Percentiles rank a stretch among this genome's conserved stretches.
These are phyloP conservation scores for Xanthoceras sorbifolium DNA, from an alignment of 345 rosid species.

Conservation along the genomic window DNA sequence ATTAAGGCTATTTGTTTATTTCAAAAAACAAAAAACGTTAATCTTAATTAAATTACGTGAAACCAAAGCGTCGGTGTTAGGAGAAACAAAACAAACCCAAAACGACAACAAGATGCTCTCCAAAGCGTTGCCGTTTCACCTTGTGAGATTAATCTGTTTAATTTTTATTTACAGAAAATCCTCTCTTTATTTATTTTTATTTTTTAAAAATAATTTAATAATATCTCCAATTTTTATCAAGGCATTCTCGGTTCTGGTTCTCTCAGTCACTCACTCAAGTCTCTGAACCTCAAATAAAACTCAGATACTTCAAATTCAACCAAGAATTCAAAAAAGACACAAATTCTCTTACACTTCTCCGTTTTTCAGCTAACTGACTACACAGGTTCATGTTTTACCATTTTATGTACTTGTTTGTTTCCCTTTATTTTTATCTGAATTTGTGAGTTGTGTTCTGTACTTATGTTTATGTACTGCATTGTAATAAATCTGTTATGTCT, in stretches of 20 bases:
- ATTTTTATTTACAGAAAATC: neutral
- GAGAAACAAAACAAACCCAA: constrained; percentile 14
- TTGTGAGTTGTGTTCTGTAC: constrained; percentile 3
- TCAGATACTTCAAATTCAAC: neutral
- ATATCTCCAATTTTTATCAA: neutral
- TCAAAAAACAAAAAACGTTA: neutral
- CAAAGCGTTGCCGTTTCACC: constrained; percentile 25
- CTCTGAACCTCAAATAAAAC: constrained; percentile 2
- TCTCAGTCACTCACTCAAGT: constrained; percentile 4
- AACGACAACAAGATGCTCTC: neutral
- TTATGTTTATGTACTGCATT: constrained; percentile 39
- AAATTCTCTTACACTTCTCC: constrained; percentile 16
- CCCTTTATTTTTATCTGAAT: neutral
- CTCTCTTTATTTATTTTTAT: neutral
- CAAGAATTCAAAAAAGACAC: neutral
- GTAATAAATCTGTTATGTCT: constrained; percentile 17
- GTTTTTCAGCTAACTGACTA: neutral
- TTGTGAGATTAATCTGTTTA: neutral
- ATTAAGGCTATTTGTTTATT: too few species aligned
- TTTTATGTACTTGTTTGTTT: neutral
- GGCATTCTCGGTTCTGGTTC: neutral
- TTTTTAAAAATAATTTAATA: neutral
- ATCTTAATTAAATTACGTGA: neutral
- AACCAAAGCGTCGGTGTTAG: constrained; percentile 21
- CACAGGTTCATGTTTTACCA: constrained; percentile 11